A percentile compares a stretch with the other conserved stretches of the same genome.
Conservation (phyloP, 179 eudicot genomes). For the Beta corolliflora region DNA sequence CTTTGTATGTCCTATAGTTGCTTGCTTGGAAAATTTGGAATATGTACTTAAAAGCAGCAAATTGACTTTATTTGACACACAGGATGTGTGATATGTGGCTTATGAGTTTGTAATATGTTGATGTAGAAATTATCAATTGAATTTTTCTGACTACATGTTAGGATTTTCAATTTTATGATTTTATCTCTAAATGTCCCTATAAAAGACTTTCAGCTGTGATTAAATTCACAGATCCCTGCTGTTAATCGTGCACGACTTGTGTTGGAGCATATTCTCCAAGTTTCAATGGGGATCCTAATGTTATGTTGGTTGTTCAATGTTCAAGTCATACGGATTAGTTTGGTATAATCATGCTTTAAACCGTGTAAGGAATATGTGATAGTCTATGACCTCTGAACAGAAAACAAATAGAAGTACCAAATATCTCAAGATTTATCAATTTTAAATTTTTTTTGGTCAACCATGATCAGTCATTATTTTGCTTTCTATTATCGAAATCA, state of each 20-base stretch:
- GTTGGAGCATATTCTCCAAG: conserved; percentile 1
- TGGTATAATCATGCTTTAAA: neutral
- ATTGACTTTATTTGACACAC: neutral
- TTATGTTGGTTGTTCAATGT: neutral
- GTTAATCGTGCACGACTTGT: neutral
- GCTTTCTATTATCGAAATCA: no score
- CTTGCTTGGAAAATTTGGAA: neutral
- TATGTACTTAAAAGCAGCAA: neutral
- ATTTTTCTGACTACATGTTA: neutral
- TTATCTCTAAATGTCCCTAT: neutral
- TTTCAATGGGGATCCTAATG: neutral
- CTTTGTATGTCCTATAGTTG: neutral
- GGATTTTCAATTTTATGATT: neutral
- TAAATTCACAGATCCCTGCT: neutral
- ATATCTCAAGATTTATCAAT: no score
- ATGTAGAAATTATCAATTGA: neutral
- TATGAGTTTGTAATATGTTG: neutral
- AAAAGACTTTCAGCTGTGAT: neutral
- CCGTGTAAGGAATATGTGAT: neutral
- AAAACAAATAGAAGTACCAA: no score
- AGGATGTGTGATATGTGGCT: neutral
- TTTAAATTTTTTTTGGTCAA: no score
- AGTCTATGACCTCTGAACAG: neutral
- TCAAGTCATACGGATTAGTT: neutral
- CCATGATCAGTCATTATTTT: no score